A percentile compares a stretch with the other conserved stretches of the same genome.
Conservation (phyloP, 768 basidiomycete genomes). For the Mycena maculata region DNA sequence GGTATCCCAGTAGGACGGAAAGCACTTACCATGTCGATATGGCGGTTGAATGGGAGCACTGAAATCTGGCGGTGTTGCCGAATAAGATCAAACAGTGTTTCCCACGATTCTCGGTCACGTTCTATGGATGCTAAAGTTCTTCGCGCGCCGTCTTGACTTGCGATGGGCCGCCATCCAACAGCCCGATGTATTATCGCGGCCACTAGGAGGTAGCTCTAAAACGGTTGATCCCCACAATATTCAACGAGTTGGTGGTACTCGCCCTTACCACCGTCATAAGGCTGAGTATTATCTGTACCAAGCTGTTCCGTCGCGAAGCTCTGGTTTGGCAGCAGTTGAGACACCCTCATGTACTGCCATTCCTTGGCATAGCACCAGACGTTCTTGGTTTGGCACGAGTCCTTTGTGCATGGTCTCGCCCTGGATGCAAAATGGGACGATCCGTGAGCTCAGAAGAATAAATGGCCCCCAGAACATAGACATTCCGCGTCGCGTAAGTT, state of each 20-base stretch:
- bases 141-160: too few species aligned
- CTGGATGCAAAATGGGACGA: neutral
- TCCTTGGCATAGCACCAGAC: neutral
- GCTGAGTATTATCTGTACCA: too few species aligned
- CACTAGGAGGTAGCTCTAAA: too few species aligned
- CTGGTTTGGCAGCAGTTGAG: neutral
- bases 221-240: too few species aligned
- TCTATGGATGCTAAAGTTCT: too few species aligned
- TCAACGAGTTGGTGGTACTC: too few species aligned
- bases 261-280: too few species aligned
- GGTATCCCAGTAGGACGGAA: neutral
- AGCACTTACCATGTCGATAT: conserved; percentile 17
- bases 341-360: neutral
- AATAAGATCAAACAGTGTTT: neutral
- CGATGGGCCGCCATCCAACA: too few species aligned
- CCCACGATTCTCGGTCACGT: neutral
- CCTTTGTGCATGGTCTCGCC: neutral
- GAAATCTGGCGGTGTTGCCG: too few species aligned
- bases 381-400: neutral
- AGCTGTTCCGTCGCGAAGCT: neutral
- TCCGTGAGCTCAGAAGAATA: neutral
- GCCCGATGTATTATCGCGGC: too few species aligned
- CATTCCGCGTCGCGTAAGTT: neutral
- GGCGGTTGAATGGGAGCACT: too few species aligned
- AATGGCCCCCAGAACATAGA: too few species aligned